Conservation (phyloP, 768 basidiomycete species). For the Leucocoprinus birnbaumii region DNA sequence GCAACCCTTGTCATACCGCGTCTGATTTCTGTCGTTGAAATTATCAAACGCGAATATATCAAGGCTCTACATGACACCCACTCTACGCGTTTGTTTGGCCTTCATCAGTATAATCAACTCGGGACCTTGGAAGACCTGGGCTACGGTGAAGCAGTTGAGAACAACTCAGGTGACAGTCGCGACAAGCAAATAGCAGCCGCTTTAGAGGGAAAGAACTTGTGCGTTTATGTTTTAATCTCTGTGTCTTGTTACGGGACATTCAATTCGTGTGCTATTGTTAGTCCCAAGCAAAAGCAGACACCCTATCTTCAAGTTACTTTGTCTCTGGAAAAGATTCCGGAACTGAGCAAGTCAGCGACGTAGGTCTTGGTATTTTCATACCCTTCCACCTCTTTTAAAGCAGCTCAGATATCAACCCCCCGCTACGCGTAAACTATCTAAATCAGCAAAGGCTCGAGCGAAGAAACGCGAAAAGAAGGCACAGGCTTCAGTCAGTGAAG, state of each 20-base stretch:
- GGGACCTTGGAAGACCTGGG: conserved; percentile 49
- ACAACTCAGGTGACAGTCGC: conserved; percentile 27
- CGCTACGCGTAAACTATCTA: conserved; percentile 48
- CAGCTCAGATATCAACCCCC: conserved; percentile 56
- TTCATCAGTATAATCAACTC: conserved; percentile 79
- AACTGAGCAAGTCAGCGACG: conserved; percentile 45
- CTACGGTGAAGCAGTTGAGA: conserved; percentile 10
- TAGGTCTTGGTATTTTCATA: conserved; percentile 25
- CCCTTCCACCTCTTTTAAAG: neutral
- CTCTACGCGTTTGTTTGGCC: conserved; percentile 43
- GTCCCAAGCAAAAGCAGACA: conserved; percentile 51
- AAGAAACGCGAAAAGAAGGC: conserved; percentile 40
- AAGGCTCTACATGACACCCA: conserved; percentile 42
- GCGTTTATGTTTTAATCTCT: conserved; percentile 24
- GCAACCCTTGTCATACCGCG: conserved; percentile 50
- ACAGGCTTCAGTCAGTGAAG: conserved; percentile 10
- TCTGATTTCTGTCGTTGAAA: conserved; percentile 76
- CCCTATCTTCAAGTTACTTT: conserved; percentile 74
- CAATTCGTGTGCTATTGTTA: conserved; percentile 18
- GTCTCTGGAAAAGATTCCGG: conserved; percentile 40
- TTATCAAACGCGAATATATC: conserved; percentile 80
- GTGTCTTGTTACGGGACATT: neutral
- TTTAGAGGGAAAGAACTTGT: conserved; percentile 62
- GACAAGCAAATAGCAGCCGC: conserved; percentile 36
- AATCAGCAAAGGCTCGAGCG: conserved; percentile 52